phyloP scores from a whole-genome alignment of 805 yeast genomes.

The Ogataea paraovalis region DNA sequence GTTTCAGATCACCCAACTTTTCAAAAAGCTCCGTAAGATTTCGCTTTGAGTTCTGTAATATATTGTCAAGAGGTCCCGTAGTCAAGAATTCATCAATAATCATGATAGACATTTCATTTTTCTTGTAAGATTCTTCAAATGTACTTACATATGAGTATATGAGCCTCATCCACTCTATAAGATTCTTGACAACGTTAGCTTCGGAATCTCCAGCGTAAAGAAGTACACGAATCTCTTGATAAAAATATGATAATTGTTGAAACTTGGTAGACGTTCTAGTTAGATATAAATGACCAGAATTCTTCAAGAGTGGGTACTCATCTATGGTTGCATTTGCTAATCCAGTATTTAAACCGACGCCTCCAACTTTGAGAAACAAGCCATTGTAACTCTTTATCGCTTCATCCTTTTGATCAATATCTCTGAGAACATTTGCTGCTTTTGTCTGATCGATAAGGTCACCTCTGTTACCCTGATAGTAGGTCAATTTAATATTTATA shows the following conservation, averaged over 20 bases:
- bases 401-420: conserved; percentile 57
- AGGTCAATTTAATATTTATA: conserved; percentile 43
- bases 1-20: conserved; percentile 45
- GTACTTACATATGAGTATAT: conserved; percentile 23
- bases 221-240: conserved; percentile 19
- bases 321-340: conserved; percentile 7
- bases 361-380: conserved; percentile 29
- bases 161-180: conserved; percentile 28
- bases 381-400: conserved; percentile 50
- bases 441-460: conserved; percentile 19
- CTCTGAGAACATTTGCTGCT: conserved; percentile 36
- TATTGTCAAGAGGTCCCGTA: conserved; percentile 13
- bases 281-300: conserved; percentile 7
- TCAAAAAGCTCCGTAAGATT: conserved; percentile 29
- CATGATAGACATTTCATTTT: conserved; percentile 39
- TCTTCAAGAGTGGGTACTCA: conserved; percentile 10
- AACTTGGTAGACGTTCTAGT: conserved; percentile 8
- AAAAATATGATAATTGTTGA: conserved; percentile 21
- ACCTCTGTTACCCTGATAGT: conserved; percentile 30
- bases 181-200: conserved; percentile 26
- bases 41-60: conserved; percentile 24
- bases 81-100: conserved; percentile 39
- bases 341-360: conserved; percentile 15
- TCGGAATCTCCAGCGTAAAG: conserved; percentile 25
- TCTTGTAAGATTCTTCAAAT: conserved; percentile 21